Evolutionary conservation across 148 eudicot genomes (phyloP).

Genomic region (Polygonum aviculare): DNA sequence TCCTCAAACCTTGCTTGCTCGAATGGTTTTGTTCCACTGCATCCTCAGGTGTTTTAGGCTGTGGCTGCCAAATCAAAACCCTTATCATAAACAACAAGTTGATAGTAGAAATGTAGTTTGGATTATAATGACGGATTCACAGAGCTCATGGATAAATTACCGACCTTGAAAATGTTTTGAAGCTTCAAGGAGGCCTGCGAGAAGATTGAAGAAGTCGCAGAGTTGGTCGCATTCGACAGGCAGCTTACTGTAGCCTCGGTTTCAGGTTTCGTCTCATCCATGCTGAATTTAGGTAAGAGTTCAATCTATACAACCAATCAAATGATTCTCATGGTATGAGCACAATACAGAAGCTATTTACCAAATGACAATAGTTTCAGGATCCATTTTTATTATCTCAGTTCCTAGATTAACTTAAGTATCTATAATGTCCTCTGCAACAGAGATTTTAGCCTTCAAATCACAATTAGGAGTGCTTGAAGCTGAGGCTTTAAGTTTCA

Average conservation of each 20-base stretch:
- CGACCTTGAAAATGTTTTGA: constrained; percentile 46
- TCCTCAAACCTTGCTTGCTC: constrained; percentile 16
- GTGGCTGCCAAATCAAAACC: constrained; percentile 33
- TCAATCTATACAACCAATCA: neutral
- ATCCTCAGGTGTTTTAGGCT: constrained; percentile 25
- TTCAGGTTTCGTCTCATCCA: constrained; percentile 19
- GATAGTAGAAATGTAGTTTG: neutral
- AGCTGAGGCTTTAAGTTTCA: neutral
- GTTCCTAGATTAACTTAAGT: neutral
- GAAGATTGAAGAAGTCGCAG: constrained; percentile 35
- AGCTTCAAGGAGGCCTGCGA: constrained; percentile 40
- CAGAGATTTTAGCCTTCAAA: neutral
- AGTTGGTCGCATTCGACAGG: constrained; percentile 22
- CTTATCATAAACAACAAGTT: neutral
- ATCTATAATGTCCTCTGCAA: neutral
- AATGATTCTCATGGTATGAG: neutral
- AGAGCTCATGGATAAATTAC: constrained; percentile 3
- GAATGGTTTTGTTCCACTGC: constrained; percentile 15
- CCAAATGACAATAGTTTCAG: neutral
- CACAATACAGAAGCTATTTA: neutral
- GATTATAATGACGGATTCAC: neutral
- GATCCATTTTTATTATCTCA: neutral
- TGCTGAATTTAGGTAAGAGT: constrained; percentile 17
- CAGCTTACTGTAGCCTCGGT: constrained; percentile 19
- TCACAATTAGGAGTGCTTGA: neutral